Evolutionary conservation across 441 rosid genomes (phyloP).

Genomic region (Croton setiger): DNA sequence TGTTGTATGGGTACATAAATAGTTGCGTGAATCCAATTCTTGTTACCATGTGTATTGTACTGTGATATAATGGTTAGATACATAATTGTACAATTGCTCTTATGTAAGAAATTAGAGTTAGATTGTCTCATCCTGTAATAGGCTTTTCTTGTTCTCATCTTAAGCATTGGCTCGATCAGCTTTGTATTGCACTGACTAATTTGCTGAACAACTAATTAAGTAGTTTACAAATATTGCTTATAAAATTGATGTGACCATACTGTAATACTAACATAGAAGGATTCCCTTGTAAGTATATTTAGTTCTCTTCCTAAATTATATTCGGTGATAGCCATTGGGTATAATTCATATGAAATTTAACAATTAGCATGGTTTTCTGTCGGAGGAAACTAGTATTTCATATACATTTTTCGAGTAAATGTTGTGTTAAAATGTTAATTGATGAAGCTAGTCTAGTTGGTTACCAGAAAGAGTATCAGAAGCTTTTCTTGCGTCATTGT

Average conservation of each 20-base stretch:
- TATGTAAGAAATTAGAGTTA: too few species aligned
- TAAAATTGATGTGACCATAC: not conserved
- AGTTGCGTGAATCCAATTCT: not conserved
- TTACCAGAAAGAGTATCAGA: not conserved
- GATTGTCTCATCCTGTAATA: too few species aligned
- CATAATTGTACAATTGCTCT: not conserved
- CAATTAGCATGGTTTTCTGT: not conserved
- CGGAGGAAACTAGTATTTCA: not conserved
- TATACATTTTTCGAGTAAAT: not conserved
- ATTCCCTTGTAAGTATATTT: not conserved
- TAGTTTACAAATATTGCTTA: not conserved
- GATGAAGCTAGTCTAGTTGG: not conserved
- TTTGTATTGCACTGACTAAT: too few species aligned
- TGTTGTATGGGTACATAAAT: not conserved
- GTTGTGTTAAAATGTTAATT: not conserved
- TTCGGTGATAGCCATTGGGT: not conserved
- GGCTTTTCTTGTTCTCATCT: too few species aligned
- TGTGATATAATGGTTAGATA: not conserved
- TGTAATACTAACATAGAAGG: not conserved
- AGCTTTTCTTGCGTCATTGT: conserved; percentile 3
- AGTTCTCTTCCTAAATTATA: conserved; percentile 5
- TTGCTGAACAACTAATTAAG: too few species aligned
- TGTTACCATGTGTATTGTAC: not conserved
- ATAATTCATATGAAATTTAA: not conserved
- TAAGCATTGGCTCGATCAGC: too few species aligned